Evolutionary conservation across 768 basidiomycete genomes (phyloP), one percentile per base, ranked within the genome.

Genomic region (Saitozyma podzolica): DNA sequence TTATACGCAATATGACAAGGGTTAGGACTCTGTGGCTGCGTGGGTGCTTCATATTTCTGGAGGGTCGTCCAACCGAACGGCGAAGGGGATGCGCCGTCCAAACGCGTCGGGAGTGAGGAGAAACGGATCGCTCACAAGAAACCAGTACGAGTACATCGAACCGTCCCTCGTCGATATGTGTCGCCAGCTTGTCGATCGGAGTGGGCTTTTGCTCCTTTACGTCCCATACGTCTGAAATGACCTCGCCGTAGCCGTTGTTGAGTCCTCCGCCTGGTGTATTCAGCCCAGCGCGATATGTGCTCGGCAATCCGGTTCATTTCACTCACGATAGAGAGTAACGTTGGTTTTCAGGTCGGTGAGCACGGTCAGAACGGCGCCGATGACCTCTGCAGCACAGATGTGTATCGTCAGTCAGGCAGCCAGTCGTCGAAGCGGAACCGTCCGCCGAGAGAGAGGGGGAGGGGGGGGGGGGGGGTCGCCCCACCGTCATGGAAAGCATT

Each of bases 291-390:
- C 51, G 17, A 11, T 52, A 13, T 29, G 11, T 13, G 17, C 17
- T 11, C 11, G 51, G 51, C 13, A 6, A 6, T 14, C 14, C 14
- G 14, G 14, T 48, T 4, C 13, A 4, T 53, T n/a, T 13, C n/a
- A 43, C 56, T 57, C 19, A 57, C 56, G 56, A 19, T 57, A 57
- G 42, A 57, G 45, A 48, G 39, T 37, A 49, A n/a, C 14, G 9
- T 57, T 37, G 1, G 39, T 14, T 19, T 29, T 19, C 19, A 57
- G n/a, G 45, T 57, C 56, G 19, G 43, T 17, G 40, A 57, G 17
- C 9, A 47, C 17, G 9, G 41, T 42, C n/a, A 57, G 56, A n/a
- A 57, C 56, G 9, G 40, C 56, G 41, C 56, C 56, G 45, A 57
- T 57, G 10, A 57, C 56, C 56, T 57, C 56, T 57, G 51, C 37